These are phyloP conservation scores for Starmerella roubikii DNA, from an alignment of 805 yeast genomes.

Conservation along the genomic window DNA sequence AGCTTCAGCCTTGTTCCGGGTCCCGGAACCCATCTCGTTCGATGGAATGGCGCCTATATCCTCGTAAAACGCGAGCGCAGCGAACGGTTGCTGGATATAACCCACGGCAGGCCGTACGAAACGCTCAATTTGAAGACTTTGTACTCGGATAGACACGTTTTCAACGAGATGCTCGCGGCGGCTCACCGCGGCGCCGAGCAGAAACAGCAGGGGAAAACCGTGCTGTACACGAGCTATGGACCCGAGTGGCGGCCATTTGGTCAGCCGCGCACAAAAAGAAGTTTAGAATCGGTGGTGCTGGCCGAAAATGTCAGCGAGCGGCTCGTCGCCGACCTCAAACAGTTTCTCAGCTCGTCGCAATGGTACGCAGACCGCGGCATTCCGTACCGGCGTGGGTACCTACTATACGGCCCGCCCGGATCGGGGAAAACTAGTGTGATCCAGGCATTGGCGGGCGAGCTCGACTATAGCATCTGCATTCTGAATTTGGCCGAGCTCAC, in stretches of 20 bases:
- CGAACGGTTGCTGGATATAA: constrained; percentile 73
- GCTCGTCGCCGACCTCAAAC: constrained; percentile 59
- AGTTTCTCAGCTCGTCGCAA: constrained; percentile 62
- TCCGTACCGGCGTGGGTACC: constrained; percentile 89
- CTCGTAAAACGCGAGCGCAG: constrained; percentile 81
- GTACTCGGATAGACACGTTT: constrained; percentile 62
- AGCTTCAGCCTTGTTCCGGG: constrained; percentile 90
- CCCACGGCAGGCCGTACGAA: constrained; percentile 88
- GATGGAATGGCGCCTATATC: constrained; percentile 78
- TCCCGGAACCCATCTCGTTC: constrained; percentile 83
- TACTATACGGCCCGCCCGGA: constrained; percentile 95
- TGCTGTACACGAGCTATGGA: constrained; percentile 87
- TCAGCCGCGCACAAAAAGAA: constrained; percentile 76
- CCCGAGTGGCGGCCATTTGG: constrained; percentile 99
- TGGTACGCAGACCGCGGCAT: constrained; percentile 98
- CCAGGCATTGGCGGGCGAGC: constrained; percentile 91
- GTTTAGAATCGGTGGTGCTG: constrained; percentile 71
- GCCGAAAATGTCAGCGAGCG: constrained; percentile 59
- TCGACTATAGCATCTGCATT: constrained; percentile 90
- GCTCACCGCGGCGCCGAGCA: constrained; percentile 74
- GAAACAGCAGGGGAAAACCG: constrained; percentile 85
- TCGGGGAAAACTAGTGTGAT: constrained; percentile 92
- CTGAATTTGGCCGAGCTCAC: constrained; percentile 81
- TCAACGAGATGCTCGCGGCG: constrained; percentile 59
- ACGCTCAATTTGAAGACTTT: constrained; percentile 88